Evolutionary conservation across 805 yeast genomes (phyloP).

Genomic region (Ogataea nonfermentans): DNA sequence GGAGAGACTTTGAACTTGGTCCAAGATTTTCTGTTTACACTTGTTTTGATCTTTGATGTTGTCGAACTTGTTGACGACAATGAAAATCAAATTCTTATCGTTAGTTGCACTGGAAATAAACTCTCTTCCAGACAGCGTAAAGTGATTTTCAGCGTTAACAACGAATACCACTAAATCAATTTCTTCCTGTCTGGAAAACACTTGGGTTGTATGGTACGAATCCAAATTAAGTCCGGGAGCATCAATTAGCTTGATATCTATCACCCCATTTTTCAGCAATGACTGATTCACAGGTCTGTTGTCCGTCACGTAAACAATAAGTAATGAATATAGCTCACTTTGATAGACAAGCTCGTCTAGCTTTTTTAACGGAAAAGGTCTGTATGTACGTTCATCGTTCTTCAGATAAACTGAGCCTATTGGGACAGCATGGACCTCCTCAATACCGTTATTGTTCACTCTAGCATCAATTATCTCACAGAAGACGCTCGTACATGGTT

Average conservation of each 20-base stretch:
- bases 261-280: slow-evolving; percentile 81
- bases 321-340: slow-evolving; percentile 65
- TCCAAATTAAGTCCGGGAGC: slow-evolving; percentile 97
- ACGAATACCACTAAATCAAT: slow-evolving; percentile 95
- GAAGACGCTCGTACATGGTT: slow-evolving; percentile 95
- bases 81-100: slow-evolving; percentile 88
- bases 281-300: slow-evolving; percentile 64
- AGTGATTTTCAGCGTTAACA: slow-evolving; percentile 93
- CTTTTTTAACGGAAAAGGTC: slow-evolving; percentile 48
- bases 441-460: slow-evolving; percentile 62
- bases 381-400: slow-evolving; percentile 65
- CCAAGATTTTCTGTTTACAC: slow-evolving; percentile 73
- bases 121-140: slow-evolving; percentile 91
- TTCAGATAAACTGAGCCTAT: slow-evolving; percentile 50
- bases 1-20: slow-evolving; percentile 79
- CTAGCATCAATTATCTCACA: slow-evolving; percentile 89
- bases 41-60: slow-evolving; percentile 75
- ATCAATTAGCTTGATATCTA: slow-evolving; percentile 89
- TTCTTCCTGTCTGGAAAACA: slow-evolving; percentile 94
- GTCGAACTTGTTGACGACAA: slow-evolving; percentile 92
- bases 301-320: slow-evolving; percentile 83
- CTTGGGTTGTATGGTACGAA: slow-evolving; percentile 90
- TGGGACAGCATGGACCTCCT: slow-evolving; percentile 91
- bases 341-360: slow-evolving; percentile 71
- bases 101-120: slow-evolving; percentile 87